Conservation (phyloP, 1,284 basidiomycete genomes). For the Microbotryum saponariae region DNA sequence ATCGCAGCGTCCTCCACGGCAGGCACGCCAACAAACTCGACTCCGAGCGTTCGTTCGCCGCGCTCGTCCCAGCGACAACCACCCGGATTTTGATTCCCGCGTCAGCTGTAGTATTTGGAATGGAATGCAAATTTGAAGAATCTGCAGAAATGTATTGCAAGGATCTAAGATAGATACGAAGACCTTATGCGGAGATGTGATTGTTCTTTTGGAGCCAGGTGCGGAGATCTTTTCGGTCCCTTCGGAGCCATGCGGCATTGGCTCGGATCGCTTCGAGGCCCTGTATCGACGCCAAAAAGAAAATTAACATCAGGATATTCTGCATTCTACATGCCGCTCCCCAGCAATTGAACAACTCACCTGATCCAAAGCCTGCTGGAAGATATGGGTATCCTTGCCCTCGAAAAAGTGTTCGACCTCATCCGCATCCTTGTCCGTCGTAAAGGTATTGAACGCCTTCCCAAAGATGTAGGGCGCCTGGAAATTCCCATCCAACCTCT, state of each 20-base stretch:
- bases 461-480: not conserved
- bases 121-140: too few relatives aligned
- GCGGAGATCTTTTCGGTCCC: conserved; percentile 51
- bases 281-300: conserved; percentile 36
- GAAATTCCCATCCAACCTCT: not conserved
- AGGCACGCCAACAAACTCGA: too few relatives aligned
- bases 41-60: too few relatives aligned
- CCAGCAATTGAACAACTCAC: not conserved
- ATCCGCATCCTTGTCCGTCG: conserved; percentile 62
- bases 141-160: too few relatives aligned
- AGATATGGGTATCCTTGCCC: conserved; percentile 24
- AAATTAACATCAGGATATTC: too few relatives aligned
- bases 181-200: not conserved
- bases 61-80: too few relatives aligned
- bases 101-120: too few relatives aligned
- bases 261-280: conserved; percentile 50
- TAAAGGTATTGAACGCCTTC: conserved; percentile 44
- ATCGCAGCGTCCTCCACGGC: too few relatives aligned
- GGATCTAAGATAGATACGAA: too few relatives aligned
- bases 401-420: conserved; percentile 55
- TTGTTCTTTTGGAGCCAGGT: conserved; percentile 53
- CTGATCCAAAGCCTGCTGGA: conserved; percentile 20
- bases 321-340: not conserved
- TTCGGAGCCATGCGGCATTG: conserved; percentile 48
- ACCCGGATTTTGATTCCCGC: too few relatives aligned